Percentiles rank a stretch among this genome's conserved stretches.
Evolutionary conservation across 768 basidiomycete genomes (phyloP).

Genomic region (Auricularia auricula-judae): DNA sequence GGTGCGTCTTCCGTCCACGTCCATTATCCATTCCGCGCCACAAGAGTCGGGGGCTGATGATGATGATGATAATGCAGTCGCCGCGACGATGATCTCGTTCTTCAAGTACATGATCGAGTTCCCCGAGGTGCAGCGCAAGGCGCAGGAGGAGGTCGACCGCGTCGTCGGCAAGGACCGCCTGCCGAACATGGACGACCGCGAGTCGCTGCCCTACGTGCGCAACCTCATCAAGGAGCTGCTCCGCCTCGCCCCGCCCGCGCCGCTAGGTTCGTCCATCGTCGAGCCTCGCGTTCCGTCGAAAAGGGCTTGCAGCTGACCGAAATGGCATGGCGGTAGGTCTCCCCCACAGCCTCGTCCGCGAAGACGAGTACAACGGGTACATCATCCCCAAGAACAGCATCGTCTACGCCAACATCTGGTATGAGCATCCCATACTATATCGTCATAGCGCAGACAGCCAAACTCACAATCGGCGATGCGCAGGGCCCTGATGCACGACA

Average conservation of each 20-base stretch:
- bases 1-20: background rate
- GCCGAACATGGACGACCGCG: slow-evolving; percentile 23
- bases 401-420: slow-evolving; percentile 22
- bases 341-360: slow-evolving; percentile 15
- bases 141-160: slow-evolving; percentile 4
- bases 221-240: slow-evolving; percentile 29
- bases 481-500: slow-evolving; percentile 13
- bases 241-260: slow-evolving; percentile 6
- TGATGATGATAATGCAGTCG: background rate
- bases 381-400: slow-evolving; percentile 17
- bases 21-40: too few species aligned
- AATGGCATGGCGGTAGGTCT: slow-evolving; percentile 8
- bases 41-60: too few species aligned
- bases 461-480: background rate
- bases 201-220: slow-evolving; percentile 30
- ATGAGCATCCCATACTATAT: background rate
- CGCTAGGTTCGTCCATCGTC: background rate
- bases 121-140: slow-evolving; percentile 2
- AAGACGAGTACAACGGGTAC: slow-evolving; percentile 20
- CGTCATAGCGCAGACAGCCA: background rate
- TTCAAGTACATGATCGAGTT: slow-evolving; percentile 4
- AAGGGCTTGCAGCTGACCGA: background rate
- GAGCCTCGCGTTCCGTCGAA: background rate
- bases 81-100: slow-evolving; percentile 1
- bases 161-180: background rate